These are phyloP conservation scores for Fusarium succisae DNA, from an alignment of 2,329 filamentous ascomycete species.

Conservation along the genomic window DNA sequence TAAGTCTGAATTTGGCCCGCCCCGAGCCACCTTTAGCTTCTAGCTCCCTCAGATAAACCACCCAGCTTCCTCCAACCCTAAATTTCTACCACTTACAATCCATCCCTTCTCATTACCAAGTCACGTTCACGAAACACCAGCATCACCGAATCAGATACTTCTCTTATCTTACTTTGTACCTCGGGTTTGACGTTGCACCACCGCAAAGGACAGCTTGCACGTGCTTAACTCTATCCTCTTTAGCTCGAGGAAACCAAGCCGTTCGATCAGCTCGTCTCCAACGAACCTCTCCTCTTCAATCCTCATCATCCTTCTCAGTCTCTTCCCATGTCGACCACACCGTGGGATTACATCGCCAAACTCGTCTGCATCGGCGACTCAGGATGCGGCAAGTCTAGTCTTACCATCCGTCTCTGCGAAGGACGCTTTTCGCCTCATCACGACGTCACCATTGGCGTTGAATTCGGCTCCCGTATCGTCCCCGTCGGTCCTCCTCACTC, in stretches of 20 bases:
- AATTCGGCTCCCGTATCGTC: constrained; percentile 93
- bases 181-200: constrained; percentile 16
- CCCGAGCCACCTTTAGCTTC: constrained; percentile 3
- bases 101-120: neutral
- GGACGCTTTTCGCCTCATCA: constrained; percentile 93
- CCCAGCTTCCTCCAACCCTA: constrained; percentile 9
- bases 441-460: constrained; percentile 96
- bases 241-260: neutral
- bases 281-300: constrained; percentile 9
- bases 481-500: constrained; percentile 84
- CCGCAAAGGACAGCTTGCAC: constrained; percentile 33
- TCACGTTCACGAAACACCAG: constrained; percentile 9
- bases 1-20: neutral
- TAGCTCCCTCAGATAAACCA: constrained; percentile 13
- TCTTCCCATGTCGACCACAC: constrained; percentile 66
- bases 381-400: constrained; percentile 92
- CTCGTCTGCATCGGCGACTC: constrained; percentile 98
- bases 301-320: constrained; percentile 2
- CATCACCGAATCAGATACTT: neutral
- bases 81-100: constrained; percentile 24
- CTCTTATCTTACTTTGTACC: constrained; percentile 1
- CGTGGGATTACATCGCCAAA: constrained; percentile 99
- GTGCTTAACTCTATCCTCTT: constrained; percentile 18
- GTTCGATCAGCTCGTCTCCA: neutral
- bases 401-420: constrained; percentile 96